Conservation (phyloP, 2,329 filamentous ascomycete genomes). For the Colletotrichum plurivorum region DNA sequence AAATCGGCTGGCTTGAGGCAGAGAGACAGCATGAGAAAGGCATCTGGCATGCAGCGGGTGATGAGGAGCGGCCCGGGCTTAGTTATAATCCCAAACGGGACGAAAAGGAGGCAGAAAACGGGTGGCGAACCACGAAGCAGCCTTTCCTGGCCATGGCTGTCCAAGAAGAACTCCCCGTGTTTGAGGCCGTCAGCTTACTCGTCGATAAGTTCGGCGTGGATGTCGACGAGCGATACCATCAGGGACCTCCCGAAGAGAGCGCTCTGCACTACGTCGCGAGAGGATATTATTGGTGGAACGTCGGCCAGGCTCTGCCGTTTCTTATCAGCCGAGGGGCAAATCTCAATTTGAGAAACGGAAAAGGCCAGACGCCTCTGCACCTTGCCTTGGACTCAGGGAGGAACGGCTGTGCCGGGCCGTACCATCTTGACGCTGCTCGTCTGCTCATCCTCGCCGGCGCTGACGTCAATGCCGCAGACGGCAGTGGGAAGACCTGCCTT, state of each 20-base stretch:
- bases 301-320: slow-evolving; percentile 36
- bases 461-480: slow-evolving; percentile 31
- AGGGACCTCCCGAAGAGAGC: neutral
- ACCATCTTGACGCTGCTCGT: slow-evolving; percentile 21
- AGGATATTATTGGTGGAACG: slow-evolving; percentile 38
- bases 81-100: neutral
- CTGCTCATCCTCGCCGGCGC: slow-evolving; percentile 19
- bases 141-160: slow-evolving; percentile 48
- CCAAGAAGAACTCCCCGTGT: slow-evolving; percentile 49
- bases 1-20: slow-evolving; percentile 37
- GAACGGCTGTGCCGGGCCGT: neutral
- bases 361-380: slow-evolving; percentile 35
- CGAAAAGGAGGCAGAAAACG: neutral
- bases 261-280: slow-evolving; percentile 10
- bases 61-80: neutral
- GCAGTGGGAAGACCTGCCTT: slow-evolving; percentile 33
- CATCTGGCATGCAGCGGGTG: neutral
- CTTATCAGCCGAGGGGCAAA: slow-evolving; percentile 20
- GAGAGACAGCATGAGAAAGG: slow-evolving; percentile 29
- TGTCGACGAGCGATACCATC: slow-evolving; percentile 45
- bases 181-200: slow-evolving; percentile 51
- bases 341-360: slow-evolving; percentile 14
- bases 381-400: slow-evolving; percentile 13
- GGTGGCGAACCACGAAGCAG: neutral
- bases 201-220: slow-evolving; percentile 51